Evolutionary conservation across 2,329 filamentous ascomycete species (phyloP).

Genomic region (Fusarium succisae): DNA sequence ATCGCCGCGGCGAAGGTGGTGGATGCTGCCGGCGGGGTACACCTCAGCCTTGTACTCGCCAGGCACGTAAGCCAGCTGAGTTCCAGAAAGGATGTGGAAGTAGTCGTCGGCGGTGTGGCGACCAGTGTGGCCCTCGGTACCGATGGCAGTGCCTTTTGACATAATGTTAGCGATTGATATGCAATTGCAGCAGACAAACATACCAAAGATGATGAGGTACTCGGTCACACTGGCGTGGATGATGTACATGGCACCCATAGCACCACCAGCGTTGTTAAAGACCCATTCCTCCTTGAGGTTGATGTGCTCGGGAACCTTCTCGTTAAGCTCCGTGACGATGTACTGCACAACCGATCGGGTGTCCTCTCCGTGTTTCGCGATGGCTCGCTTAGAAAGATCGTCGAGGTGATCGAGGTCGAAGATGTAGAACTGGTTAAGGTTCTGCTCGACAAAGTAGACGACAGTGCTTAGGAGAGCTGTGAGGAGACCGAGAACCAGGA

Average conservation of each 20-base stretch:
- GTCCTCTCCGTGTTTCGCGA: conserved; percentile 77
- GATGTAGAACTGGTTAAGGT: conserved; percentile 75
- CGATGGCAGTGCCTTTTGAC: conserved; percentile 70
- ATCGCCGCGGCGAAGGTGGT: conserved; percentile 75
- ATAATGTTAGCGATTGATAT: conserved; percentile 10
- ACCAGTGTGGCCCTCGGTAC: conserved; percentile 88
- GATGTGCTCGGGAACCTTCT: conserved; percentile 62
- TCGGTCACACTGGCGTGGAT: conserved; percentile 92
- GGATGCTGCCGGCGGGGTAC: conserved; percentile 74
- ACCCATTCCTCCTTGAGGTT: conserved; percentile 84
- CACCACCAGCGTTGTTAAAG: conserved; percentile 91
- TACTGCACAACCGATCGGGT: conserved; percentile 73
- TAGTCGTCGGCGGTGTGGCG: conserved; percentile 94
- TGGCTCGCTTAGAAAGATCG: conserved; percentile 71
- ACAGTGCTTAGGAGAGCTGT: conserved; percentile 64
- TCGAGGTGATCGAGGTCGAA: conserved; percentile 76
- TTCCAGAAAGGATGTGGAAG: conserved; percentile 87
- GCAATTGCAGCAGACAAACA: background rate
- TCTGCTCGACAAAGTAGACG: conserved; percentile 66
- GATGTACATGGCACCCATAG: conserved; percentile 92
- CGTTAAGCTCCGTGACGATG: conserved; percentile 74
- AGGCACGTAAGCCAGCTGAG: conserved; percentile 78
- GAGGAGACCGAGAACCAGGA: conserved; percentile 62
- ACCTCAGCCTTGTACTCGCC: conserved; percentile 74
- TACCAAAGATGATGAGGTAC: conserved; percentile 86